Evolutionary conservation across 345 rosid genomes (phyloP).

Genomic region (Salix koriyanagi): DNA sequence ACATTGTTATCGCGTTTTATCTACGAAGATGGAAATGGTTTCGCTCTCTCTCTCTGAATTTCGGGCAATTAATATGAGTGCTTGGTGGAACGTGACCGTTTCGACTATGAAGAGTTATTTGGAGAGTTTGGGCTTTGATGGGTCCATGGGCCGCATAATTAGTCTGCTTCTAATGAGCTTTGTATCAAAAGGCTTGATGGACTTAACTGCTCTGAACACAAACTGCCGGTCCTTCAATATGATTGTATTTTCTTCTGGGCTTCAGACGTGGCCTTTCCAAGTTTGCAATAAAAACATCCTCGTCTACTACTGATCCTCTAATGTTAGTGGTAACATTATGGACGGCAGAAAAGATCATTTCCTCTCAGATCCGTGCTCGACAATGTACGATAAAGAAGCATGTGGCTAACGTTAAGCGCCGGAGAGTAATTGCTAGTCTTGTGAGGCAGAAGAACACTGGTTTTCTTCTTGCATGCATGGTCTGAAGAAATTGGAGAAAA

Average conservation of each 20-base stretch:
- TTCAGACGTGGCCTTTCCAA: not conserved
- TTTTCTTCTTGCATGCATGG: not conserved
- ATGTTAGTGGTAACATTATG: no score
- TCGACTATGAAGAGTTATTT: not conserved
- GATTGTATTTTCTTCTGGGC: not conserved
- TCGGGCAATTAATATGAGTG: not conserved
- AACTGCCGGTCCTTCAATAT: not conserved
- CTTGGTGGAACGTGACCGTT: not conserved
- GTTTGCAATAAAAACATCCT: not conserved
- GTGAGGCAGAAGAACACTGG: not conserved
- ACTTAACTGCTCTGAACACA: not conserved
- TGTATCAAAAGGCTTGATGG: not conserved
- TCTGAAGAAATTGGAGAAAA: not conserved
- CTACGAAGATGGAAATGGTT: constrained; percentile 10
- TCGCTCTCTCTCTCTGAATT: not conserved
- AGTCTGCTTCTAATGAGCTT: not conserved
- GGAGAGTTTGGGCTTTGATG: not conserved
- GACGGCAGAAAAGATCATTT: not conserved
- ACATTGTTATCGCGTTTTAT: constrained; percentile 25
- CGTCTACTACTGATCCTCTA: not conserved
- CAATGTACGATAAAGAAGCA: not conserved
- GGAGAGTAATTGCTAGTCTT: not conserved
- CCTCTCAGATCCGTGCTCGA: not conserved
- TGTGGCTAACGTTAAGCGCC: not conserved
- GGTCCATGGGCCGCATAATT: not conserved